A percentile compares a stretch with the other conserved stretches of the same genome.
These are phyloP conservation scores for Calamus simplicifolius DNA, from an alignment of 176 grass and related monocot genomes.

Conservation along the genomic window DNA sequence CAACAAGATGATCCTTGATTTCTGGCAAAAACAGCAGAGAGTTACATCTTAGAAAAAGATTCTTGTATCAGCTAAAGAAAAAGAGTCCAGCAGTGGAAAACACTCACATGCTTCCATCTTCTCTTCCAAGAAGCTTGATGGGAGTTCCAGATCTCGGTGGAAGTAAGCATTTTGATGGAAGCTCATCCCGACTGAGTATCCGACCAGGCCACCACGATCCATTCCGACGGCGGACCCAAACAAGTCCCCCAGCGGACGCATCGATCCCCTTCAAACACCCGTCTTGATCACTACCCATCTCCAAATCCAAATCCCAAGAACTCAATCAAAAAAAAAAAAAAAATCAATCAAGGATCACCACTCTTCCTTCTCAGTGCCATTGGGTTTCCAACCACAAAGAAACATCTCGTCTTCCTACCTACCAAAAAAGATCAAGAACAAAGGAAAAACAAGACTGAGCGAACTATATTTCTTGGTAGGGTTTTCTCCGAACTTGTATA, in stretches of 20 bases:
- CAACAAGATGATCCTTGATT: too few relatives aligned
- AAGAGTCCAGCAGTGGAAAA: background rate
- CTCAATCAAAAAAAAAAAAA: too few relatives aligned
- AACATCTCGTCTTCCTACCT: too few relatives aligned
- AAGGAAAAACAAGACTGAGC: too few relatives aligned
- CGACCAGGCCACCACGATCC: slow-evolving; percentile 66
- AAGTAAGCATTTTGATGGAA: slow-evolving; percentile 27
- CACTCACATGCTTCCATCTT: slow-evolving; percentile 34
- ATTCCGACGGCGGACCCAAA: slow-evolving; percentile 62
- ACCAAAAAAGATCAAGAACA: too few relatives aligned
- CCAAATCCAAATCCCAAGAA: background rate
- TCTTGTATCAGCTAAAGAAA: background rate
- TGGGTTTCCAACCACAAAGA: too few relatives aligned
- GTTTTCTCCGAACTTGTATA: too few relatives aligned
- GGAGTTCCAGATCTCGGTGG: slow-evolving; percentile 33
- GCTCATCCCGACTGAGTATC: slow-evolving; percentile 32
- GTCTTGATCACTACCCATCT: slow-evolving; percentile 29
- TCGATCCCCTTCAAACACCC: slow-evolving; percentile 23
- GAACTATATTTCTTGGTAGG: too few relatives aligned
- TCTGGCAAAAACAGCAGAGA: background rate
- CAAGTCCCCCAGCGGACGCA: slow-evolving; percentile 34
- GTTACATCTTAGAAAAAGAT: too few relatives aligned
- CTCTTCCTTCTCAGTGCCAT: too few relatives aligned
- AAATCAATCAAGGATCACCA: too few relatives aligned
- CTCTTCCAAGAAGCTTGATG: slow-evolving; percentile 55